Evolutionary conservation across 345 rosid genomes (phyloP).

Genomic region (Citrus reticulata): DNA sequence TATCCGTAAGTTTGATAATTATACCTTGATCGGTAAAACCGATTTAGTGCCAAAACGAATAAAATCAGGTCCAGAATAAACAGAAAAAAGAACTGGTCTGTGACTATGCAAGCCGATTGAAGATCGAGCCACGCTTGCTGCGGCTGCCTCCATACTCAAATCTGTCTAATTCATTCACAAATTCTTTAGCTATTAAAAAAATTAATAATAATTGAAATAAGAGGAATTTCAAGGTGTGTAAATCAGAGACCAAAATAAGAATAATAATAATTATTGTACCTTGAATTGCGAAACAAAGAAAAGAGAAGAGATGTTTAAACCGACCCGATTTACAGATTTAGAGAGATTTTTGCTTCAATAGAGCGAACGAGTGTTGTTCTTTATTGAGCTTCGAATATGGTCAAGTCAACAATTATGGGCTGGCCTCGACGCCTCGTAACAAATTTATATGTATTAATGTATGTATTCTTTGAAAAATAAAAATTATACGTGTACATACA

Average conservation of each 20-base stretch:
- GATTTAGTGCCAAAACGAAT: slow-evolving; percentile 27
- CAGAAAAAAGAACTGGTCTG: slow-evolving; percentile 35
- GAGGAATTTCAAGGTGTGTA: background rate
- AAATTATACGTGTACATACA: too few relatives aligned
- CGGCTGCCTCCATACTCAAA: slow-evolving; percentile 42
- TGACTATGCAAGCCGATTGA: slow-evolving; percentile 25
- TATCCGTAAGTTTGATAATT: too few relatives aligned
- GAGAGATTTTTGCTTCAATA: background rate
- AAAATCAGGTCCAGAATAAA: slow-evolving; percentile 28
- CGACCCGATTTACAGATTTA: background rate
- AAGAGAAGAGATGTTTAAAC: background rate
- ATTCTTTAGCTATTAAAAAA: background rate
- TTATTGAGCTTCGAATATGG: too few relatives aligned
- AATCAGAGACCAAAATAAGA: background rate
- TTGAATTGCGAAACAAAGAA: background rate
- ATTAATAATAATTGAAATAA: too few relatives aligned
- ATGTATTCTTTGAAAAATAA: too few relatives aligned
- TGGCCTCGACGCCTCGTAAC: too few relatives aligned
- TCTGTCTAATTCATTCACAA: background rate
- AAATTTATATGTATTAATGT: too few relatives aligned
- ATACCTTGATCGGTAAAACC: slow-evolving; percentile 33
- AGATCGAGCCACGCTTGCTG: slow-evolving; percentile 34
- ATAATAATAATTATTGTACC: background rate
- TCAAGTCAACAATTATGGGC: too few relatives aligned
- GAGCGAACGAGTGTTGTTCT: background rate